Conservation (phyloP, 2,329 filamentous ascomycete genomes). For the Thielaviopsis euricoi region DNA sequence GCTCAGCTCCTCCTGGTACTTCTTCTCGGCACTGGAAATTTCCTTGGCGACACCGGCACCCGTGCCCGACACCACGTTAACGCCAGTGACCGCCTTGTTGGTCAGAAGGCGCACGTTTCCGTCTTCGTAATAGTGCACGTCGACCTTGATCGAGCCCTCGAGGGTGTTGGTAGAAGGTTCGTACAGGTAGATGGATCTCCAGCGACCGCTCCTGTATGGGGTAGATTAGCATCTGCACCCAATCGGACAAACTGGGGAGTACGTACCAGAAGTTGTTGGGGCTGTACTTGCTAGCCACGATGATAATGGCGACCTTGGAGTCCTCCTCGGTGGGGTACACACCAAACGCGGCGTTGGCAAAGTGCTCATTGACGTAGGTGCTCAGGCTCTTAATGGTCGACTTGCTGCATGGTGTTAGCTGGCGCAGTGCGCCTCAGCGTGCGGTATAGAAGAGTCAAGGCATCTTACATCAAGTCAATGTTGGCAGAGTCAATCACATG, state of each 20-base stretch:
- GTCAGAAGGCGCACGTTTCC: slow-evolving; percentile 90
- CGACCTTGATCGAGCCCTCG: slow-evolving; percentile 71
- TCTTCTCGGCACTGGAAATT: slow-evolving; percentile 67
- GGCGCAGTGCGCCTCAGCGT: not conserved
- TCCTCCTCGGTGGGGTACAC: slow-evolving; percentile 69
- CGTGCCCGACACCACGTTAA: slow-evolving; percentile 42
- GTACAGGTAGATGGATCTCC: slow-evolving; percentile 77
- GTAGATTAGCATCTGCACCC: not conserved
- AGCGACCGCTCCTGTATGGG: slow-evolving; percentile 68
- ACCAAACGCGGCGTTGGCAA: slow-evolving; percentile 62
- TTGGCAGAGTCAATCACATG: slow-evolving; percentile 62
- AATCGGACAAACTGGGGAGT: not conserved
- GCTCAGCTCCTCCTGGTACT: slow-evolving; percentile 94
- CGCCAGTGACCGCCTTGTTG: slow-evolving; percentile 52
- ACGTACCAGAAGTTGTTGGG: slow-evolving; percentile 89
- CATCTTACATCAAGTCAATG: slow-evolving; percentile 58
- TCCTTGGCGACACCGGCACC: slow-evolving; percentile 58
- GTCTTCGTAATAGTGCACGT: slow-evolving; percentile 99
- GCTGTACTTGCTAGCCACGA: slow-evolving; percentile 93
- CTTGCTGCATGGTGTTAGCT: slow-evolving; percentile 32
- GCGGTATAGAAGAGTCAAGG: slow-evolving; percentile 3
- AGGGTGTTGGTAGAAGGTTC: slow-evolving; percentile 51
- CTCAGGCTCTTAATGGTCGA: slow-evolving; percentile 65
- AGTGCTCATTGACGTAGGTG: slow-evolving; percentile 74
- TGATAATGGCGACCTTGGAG: slow-evolving; percentile 58